phyloP scores from a whole-genome alignment of 2,329 filamentous ascomycete genomes.

The Cladosporium sp. region DNA sequence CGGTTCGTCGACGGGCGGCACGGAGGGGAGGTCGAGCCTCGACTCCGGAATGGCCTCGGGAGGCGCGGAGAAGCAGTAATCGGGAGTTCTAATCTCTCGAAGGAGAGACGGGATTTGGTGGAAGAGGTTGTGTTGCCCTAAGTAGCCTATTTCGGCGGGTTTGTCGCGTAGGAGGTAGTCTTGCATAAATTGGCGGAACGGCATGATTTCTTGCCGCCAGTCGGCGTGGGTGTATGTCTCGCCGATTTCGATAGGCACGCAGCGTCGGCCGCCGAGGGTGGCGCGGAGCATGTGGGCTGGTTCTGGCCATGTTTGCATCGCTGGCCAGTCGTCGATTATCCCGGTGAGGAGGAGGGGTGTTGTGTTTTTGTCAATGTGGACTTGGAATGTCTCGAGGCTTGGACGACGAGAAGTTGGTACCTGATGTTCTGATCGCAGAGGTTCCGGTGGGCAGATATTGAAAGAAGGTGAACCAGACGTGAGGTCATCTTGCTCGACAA shows the following conservation, averaged over 20 bases:
- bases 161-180: slow-evolving; percentile 50
- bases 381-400: slow-evolving; percentile 26
- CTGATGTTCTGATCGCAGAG: slow-evolving; percentile 8
- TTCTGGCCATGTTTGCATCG: slow-evolving; percentile 69
- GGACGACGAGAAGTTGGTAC: slow-evolving; percentile 12
- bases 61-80: slow-evolving; percentile 74
- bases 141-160: slow-evolving; percentile 59
- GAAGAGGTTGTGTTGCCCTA: slow-evolving; percentile 89
- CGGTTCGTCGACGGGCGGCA: slow-evolving; percentile 47
- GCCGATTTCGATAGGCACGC: slow-evolving; percentile 79
- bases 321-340: slow-evolving; percentile 70
- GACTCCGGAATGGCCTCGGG: slow-evolving; percentile 43
- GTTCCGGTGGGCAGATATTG: slow-evolving; percentile 10
- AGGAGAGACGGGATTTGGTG: slow-evolving; percentile 73
- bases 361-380: slow-evolving; percentile 21
- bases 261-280: slow-evolving; percentile 71
- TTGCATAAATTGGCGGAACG: slow-evolving; percentile 67
- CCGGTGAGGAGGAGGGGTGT: slow-evolving; percentile 66
- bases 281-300: slow-evolving; percentile 67
- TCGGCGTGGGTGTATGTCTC: slow-evolving; percentile 79
- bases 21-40: slow-evolving; percentile 16
- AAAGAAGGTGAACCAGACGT: slow-evolving; percentile 12
- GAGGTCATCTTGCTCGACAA: slow-evolving; percentile 11
- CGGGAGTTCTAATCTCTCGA: slow-evolving; percentile 73
- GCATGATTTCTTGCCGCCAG: slow-evolving; percentile 79